phyloP scores from a whole-genome alignment of 2,329 filamentous ascomycete species.

The Fusarium ramigenum region DNA sequence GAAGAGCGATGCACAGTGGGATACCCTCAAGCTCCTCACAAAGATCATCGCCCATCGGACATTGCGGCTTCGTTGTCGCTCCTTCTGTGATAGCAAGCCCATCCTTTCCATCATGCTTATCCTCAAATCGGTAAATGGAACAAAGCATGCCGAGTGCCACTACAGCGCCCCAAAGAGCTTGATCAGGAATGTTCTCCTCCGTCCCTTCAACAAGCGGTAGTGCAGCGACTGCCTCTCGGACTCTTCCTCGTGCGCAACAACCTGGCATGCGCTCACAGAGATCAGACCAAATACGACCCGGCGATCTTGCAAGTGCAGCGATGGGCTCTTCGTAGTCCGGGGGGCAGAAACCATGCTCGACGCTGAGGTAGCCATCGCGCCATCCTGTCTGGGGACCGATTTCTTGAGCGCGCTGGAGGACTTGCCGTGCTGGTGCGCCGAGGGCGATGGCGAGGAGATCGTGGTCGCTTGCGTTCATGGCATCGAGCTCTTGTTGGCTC shows the following conservation, averaged over 20 bases:
- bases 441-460: slow-evolving; percentile 62
- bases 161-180: slow-evolving; percentile 62
- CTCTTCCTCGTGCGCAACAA: slow-evolving; percentile 59
- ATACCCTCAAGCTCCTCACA: slow-evolving; percentile 61
- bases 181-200: slow-evolving; percentile 59
- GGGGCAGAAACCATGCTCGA: slow-evolving; percentile 62
- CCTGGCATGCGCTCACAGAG: slow-evolving; percentile 64
- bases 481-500: slow-evolving; percentile 54
- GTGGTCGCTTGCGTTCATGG: slow-evolving; percentile 57
- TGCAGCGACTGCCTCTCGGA: slow-evolving; percentile 59
- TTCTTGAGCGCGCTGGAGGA: slow-evolving; percentile 62
- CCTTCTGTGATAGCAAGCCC: slow-evolving; percentile 52
- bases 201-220: slow-evolving; percentile 60
- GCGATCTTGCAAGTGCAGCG: slow-evolving; percentile 55
- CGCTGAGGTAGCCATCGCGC: slow-evolving; percentile 52
- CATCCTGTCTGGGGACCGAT: slow-evolving; percentile 62
- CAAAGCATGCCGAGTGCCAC: slow-evolving; percentile 63
- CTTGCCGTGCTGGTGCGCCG: slow-evolving; percentile 63
- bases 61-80: slow-evolving; percentile 47
- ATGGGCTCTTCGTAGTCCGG: slow-evolving; percentile 60
- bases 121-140: slow-evolving; percentile 63
- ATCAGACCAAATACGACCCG: slow-evolving; percentile 64
- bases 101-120: slow-evolving; percentile 61
- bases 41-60: slow-evolving; percentile 60
- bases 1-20: slow-evolving; percentile 58